A percentile compares a stretch with the other conserved stretches of the same genome.
Evolutionary conservation across 2,329 filamentous ascomycete species (phyloP).

Genomic region (Neocatenulostroma microsporum): DNA sequence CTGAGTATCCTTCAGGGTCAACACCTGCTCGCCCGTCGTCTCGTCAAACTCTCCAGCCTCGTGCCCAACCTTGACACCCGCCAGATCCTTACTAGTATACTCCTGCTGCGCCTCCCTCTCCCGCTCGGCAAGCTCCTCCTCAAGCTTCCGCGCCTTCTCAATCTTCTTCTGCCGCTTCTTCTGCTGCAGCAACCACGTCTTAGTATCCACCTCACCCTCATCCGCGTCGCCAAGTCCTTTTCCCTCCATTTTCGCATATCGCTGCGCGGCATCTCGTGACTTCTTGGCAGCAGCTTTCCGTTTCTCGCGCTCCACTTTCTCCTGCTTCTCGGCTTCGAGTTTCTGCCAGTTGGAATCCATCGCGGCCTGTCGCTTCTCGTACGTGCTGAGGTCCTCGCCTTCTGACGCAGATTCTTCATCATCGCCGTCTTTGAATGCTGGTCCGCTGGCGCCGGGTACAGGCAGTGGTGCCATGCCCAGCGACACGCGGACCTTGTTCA

Average conservation of each 20-base stretch:
- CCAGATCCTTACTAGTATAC: slow-evolving; percentile 78
- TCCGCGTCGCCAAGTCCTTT: slow-evolving; percentile 73
- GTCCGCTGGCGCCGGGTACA: slow-evolving; percentile 60
- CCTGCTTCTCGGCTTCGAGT: slow-evolving; percentile 58
- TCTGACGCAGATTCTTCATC: slow-evolving; percentile 45
- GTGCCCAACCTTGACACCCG: slow-evolving; percentile 86
- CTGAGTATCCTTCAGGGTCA: slow-evolving; percentile 89
- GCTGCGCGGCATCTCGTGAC: slow-evolving; percentile 74
- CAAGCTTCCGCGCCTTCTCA: slow-evolving; percentile 58
- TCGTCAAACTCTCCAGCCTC: slow-evolving; percentile 75
- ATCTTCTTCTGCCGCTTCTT: slow-evolving; percentile 95
- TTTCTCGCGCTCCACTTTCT: slow-evolving; percentile 71
- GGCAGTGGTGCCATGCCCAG: slow-evolving; percentile 86
- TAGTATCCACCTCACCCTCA: slow-evolving; percentile 60
- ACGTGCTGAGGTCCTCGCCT: slow-evolving; percentile 68
- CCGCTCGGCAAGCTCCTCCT: slow-evolving; percentile 70
- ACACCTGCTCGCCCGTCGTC: slow-evolving; percentile 66
- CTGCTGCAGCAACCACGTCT: slow-evolving; percentile 76
- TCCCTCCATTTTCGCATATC: slow-evolving; percentile 68
- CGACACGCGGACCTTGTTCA: slow-evolving; percentile 81
- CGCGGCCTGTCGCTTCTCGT: slow-evolving; percentile 70
- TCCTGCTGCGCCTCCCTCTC: slow-evolving; percentile 56
- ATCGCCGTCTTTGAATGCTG: slow-evolving; percentile 49
- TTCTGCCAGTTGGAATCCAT: slow-evolving; percentile 68
- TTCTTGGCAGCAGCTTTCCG: slow-evolving; percentile 77